These are phyloP conservation scores for Candida gigantensis DNA, from an alignment of 1,139 yeast species.

Conservation along the genomic window DNA sequence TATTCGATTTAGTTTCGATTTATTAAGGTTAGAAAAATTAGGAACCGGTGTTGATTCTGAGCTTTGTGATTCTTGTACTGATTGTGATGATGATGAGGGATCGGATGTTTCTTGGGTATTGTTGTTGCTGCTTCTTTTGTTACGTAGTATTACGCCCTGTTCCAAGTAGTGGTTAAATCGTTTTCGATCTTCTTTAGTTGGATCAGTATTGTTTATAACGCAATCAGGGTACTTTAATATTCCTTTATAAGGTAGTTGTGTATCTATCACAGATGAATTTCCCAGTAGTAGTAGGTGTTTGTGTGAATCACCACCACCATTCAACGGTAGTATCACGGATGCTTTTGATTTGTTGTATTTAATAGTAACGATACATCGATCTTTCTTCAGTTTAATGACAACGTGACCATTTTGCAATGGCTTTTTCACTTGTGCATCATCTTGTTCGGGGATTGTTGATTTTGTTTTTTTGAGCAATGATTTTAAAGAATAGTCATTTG, in stretches of 20 bases:
- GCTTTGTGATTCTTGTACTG: conserved; percentile 3
- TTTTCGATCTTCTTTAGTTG: conserved; percentile 51
- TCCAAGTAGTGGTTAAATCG: conserved; percentile 38
- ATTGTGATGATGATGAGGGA: background rate
- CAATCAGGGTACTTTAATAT: conserved; percentile 60
- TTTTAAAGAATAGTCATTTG: conserved; percentile 19
- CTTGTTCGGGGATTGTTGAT: background rate
- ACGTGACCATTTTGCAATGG: background rate
- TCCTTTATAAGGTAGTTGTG: conserved; percentile 66
- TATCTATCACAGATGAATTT: conserved; percentile 8
- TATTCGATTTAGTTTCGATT: conserved; percentile 49
- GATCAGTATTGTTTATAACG: conserved; percentile 61
- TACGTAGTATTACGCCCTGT: conserved; percentile 27
- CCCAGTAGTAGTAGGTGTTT: background rate
- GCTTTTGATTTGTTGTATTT: conserved; percentile 2
- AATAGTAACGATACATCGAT: conserved; percentile 8
- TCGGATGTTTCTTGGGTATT: background rate
- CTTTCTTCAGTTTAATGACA: conserved; percentile 1
- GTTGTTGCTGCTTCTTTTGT: conserved; percentile 3
- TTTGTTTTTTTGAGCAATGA: conserved; percentile 12
- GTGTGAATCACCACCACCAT: background rate
- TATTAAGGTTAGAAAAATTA: conserved; percentile 9
- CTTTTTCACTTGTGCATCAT: background rate
- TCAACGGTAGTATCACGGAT: background rate
- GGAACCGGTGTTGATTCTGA: conserved; percentile 22